These are phyloP conservation scores for Malus orientalis DNA, from an alignment of 306 rosid species.

Conservation along the genomic window DNA sequence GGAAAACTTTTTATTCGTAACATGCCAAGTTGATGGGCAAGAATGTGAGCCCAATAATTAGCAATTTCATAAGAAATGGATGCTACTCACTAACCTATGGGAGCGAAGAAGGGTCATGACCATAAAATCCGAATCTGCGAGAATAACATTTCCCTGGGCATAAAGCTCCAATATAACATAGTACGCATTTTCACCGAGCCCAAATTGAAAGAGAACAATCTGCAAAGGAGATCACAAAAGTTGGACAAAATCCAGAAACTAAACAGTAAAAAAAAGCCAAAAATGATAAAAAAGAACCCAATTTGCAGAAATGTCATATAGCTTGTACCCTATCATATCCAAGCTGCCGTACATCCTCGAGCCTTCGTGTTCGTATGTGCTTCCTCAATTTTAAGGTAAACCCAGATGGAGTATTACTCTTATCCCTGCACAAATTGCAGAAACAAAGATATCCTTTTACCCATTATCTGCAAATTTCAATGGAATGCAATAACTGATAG, in stretches of 20 bases:
- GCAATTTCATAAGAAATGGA: background rate
- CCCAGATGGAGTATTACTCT: constrained; percentile 95
- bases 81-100: constrained; percentile 52
- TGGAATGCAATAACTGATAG: no score
- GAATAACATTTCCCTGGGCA: constrained; percentile 93
- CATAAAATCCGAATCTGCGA: constrained; percentile 66
- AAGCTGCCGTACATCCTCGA: constrained; percentile 97
- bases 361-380: constrained; percentile 86
- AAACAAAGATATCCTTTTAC: background rate
- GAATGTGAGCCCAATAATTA: background rate
- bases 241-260: background rate
- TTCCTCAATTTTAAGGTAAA: constrained; percentile 92
- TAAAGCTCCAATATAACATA: constrained; percentile 88
- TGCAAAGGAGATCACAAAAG: constrained; percentile 4
- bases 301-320: background rate
- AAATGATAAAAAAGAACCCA: background rate
- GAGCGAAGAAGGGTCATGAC: constrained; percentile 97
- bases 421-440: constrained; percentile 41
- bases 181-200: constrained; percentile 79
- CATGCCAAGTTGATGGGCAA: background rate
- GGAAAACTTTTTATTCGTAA: background rate
- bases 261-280: background rate
- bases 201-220: constrained; percentile 94
- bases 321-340: constrained; percentile 82
- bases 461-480: background rate